phyloP scores from a whole-genome alignment of 495 filamentous ascomycete genomes.

The Aspergillus egyptiacus region DNA sequence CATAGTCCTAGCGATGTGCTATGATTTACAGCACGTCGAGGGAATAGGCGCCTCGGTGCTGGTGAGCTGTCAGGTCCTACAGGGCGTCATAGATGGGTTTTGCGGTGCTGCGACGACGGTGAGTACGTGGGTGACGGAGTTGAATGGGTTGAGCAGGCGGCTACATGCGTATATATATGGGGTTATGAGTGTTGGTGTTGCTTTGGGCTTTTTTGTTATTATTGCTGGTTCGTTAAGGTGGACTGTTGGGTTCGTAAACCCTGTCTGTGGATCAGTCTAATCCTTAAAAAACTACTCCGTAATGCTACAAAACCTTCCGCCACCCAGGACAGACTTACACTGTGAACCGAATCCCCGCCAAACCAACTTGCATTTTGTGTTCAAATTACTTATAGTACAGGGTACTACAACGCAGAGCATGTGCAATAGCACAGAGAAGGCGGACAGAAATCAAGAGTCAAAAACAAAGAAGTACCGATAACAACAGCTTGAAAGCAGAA shows the following conservation, averaged over 20 bases:
- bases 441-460: slow-evolving; percentile 15
- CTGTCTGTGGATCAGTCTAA: slow-evolving; percentile 39
- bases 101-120: slow-evolving; percentile 87
- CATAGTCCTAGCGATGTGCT: slow-evolving; percentile 56
- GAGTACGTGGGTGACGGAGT: slow-evolving; percentile 85
- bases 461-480: slow-evolving; percentile 11
- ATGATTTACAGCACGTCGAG: slow-evolving; percentile 60
- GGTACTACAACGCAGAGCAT: slow-evolving; percentile 33
- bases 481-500: slow-evolving; percentile 12
- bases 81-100: slow-evolving; percentile 84
- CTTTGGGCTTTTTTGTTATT: slow-evolving; percentile 59
- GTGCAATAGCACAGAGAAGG: slow-evolving; percentile 26
- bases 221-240: slow-evolving; percentile 79
- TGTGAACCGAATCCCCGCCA: slow-evolving; percentile 25
- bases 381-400: slow-evolving; percentile 45
- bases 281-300: no score
- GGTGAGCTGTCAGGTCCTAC: slow-evolving; percentile 72
- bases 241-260: slow-evolving; percentile 55
- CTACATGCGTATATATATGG: slow-evolving; percentile 75
- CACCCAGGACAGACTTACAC: not conserved
- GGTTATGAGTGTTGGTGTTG: slow-evolving; percentile 53
- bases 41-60: slow-evolving; percentile 24
- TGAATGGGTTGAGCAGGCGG: slow-evolving; percentile 56
- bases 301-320: no score
- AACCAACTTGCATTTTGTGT: slow-evolving; percentile 27